Percentiles rank a stretch among this genome's conserved stretches.
Conservation (phyloP, 257 asterid genomes). For the Catharanthus roseus region DNA sequence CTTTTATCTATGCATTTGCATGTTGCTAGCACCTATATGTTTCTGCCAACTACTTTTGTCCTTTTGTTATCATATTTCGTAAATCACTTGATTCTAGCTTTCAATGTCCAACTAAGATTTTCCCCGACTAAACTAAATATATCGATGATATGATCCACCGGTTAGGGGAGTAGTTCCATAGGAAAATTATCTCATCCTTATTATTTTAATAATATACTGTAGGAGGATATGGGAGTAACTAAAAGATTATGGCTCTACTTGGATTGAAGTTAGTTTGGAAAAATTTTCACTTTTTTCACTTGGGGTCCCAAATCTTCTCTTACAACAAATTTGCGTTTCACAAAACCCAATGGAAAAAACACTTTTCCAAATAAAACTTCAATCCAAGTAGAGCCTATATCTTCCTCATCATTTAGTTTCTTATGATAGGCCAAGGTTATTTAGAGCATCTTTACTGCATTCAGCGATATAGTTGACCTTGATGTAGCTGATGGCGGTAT, state of each 20-base stretch:
- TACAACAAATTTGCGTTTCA: too few relatives aligned
- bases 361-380: too few relatives aligned
- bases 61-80: not conserved
- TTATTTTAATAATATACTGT: not conserved
- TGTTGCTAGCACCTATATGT: not conserved
- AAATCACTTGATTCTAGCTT: not conserved
- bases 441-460: too few relatives aligned
- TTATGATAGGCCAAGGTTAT: too few relatives aligned
- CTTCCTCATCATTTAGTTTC: too few relatives aligned
- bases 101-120: not conserved
- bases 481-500: not conserved
- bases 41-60: not conserved
- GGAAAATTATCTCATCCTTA: not conserved
- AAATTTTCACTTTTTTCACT: too few relatives aligned
- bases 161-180: too few relatives aligned
- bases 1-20: not conserved
- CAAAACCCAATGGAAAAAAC: too few relatives aligned
- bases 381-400: too few relatives aligned
- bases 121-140: not conserved
- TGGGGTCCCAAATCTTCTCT: too few relatives aligned
- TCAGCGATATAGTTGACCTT: not conserved
- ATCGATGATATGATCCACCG: too few relatives aligned
- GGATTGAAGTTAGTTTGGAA: too few relatives aligned
- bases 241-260: not conserved
- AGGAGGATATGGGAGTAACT: not conserved